Evolutionary conservation across 495 filamentous ascomycete species (phyloP).

Genomic region (Penicillium alfredii): DNA sequence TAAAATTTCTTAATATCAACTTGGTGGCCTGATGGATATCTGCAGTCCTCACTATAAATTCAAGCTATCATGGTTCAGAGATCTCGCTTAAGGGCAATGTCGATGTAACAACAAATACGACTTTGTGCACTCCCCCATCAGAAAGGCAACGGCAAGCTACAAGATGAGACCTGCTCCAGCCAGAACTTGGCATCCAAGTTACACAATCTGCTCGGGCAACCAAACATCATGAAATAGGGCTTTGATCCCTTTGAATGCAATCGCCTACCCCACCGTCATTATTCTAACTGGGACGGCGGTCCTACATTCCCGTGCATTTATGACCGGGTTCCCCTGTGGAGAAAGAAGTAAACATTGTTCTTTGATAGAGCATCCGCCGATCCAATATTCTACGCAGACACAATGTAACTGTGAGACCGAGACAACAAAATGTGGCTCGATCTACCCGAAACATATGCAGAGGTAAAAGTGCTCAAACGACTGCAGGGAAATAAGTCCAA

Average conservation of each 20-base stretch:
- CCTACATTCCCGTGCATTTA: constrained; percentile 4
- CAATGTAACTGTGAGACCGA: constrained; percentile 21
- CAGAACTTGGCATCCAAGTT: not conserved
- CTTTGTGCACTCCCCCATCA: not conserved
- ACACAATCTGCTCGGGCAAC: constrained; percentile 6
- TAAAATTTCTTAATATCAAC: too few species aligned
- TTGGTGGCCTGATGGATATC: constrained; percentile 5
- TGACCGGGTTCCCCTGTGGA: constrained; percentile 3
- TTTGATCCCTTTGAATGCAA: too few species aligned
- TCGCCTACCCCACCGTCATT: constrained; percentile 1
- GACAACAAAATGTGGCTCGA: not conserved
- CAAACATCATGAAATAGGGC: not conserved
- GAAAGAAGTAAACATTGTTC: too few species aligned
- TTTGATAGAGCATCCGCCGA: too few species aligned
- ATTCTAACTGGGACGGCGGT: not conserved
- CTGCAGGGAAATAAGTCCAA: too few species aligned
- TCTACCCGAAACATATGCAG: constrained; percentile 13
- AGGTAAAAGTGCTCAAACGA: too few species aligned
- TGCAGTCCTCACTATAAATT: too few species aligned
- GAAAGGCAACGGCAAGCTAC: too few species aligned
- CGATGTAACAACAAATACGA: constrained; percentile 3
- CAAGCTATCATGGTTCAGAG: too few species aligned
- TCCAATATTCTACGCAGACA: too few species aligned
- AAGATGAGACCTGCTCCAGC: too few species aligned
- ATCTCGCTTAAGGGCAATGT: too few species aligned